Base-by-base conservation (phyloP, 306 rosid species). In the Ormosia emarginata region DNA sequence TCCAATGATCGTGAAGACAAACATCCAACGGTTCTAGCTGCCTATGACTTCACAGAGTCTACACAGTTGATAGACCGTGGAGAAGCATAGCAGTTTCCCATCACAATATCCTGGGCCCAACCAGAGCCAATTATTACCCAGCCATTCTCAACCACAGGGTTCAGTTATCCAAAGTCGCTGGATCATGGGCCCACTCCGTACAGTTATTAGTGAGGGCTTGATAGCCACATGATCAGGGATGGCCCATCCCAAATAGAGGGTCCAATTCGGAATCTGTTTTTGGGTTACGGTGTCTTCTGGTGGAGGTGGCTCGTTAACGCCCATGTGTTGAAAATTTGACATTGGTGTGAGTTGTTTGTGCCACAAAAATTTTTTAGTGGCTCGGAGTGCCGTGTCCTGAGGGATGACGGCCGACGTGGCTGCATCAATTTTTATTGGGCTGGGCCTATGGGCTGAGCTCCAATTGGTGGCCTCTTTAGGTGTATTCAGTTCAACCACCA, bases 351-450 rank as follows among this genome's bases (percentile, higher is more conserved):
- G 63, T 13, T n/a, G 24, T 33, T 59, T n/a, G 32, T 37, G 63
- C 85, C 90, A 75, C 90, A 52, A 7, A 29, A 56, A 6, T 29
- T n/a, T 24, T 29, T n/a, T 24, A 53, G 88, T 85, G 83, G 83
- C 65, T 66, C n/a, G 8, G 3, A 46, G 15, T 4, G 12, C 7
- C 2, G 47, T n/a, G 39, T 34, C 17, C 32, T 61, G 1, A 17
- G 36, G 13, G n/a, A 24, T 1, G 24, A 24, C 24, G 24, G 64
- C 34, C 2, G 36, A 62, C 73, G 73, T 80, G 78, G 78, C 56
- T 49, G 12, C 6, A 34, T n/a, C 10, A 18, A 13, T 40, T 53
- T 14, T 40, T 11, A 34, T 30, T 82, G 83, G 88, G 72, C 18
- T 61, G 85, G 88, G 67, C 83, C 81, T 63, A 37, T 72, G 85